Evolutionary conservation across 495 filamentous ascomycete species (phyloP).

Genomic region (Xylaria cubensis): DNA sequence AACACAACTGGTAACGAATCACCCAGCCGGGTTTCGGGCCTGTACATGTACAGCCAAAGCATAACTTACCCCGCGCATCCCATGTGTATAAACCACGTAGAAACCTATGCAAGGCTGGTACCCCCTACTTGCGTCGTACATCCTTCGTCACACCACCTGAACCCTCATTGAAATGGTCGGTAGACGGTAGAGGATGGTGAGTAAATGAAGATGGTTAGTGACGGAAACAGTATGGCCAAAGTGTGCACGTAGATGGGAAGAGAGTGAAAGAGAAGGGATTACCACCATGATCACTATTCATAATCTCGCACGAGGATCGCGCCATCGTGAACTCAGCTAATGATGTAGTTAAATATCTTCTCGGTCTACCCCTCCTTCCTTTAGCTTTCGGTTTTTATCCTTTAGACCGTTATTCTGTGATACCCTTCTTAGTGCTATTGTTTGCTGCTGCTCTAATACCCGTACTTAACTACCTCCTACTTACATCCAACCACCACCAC

Average conservation of each 20-base stretch:
- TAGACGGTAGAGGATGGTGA: not conserved
- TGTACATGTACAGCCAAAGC: constrained; percentile 2
- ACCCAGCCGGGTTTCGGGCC: not conserved
- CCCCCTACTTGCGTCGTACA: not conserved
- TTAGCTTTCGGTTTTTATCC: constrained; percentile 12
- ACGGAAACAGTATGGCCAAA: not conserved
- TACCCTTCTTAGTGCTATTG: constrained; percentile 23
- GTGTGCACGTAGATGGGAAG: not conserved
- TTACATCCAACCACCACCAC: not conserved
- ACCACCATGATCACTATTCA: constrained; percentile 17
- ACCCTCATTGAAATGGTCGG: not conserved
- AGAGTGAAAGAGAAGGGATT: not conserved
- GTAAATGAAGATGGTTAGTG: constrained; percentile 2
- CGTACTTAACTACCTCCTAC: not conserved
- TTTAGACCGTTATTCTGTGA: constrained; percentile 23
- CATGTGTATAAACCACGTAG: not conserved
- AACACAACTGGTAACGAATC: not conserved
- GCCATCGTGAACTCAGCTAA: constrained; percentile 24
- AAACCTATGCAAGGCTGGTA: not conserved
- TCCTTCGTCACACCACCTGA: not conserved
- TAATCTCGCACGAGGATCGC: constrained; percentile 21
- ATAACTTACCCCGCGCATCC: not conserved
- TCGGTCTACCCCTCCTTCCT: constrained; percentile 25
- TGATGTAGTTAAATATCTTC: constrained; percentile 31
- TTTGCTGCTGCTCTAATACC: constrained; percentile 26